Evolutionary conservation across 345 rosid species (phyloP).

Genomic region (Mercurialis annua): DNA sequence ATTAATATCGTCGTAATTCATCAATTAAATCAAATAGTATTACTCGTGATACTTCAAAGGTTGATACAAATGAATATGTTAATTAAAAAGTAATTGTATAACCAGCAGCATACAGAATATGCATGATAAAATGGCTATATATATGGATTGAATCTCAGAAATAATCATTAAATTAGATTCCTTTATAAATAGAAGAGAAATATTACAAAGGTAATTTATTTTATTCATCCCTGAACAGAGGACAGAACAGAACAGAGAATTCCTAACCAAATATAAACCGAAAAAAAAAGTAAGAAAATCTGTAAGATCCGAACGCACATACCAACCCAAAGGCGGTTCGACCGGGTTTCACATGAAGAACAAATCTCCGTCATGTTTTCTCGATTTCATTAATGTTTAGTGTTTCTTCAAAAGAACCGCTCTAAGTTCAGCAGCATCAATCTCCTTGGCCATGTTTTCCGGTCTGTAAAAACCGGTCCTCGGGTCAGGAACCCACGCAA

Average conservation of each 20-base stretch:
- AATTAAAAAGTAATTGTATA: too few species aligned
- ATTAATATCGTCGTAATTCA: too few species aligned
- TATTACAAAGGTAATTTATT: too few species aligned
- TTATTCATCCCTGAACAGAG: neutral
- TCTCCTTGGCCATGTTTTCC: slow-evolving; percentile 53
- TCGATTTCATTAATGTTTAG: neutral
- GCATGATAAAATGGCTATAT: too few species aligned
- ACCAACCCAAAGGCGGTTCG: neutral
- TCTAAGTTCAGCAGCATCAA: slow-evolving; percentile 67
- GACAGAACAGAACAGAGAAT: neutral
- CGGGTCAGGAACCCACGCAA: slow-evolving; percentile 81
- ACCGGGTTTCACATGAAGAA: neutral
- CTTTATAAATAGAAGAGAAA: too few species aligned
- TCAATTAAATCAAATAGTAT: too few species aligned
- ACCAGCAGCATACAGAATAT: too few species aligned
- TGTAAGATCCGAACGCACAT: neutral
- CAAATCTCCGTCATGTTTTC: neutral
- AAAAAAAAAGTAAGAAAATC: neutral
- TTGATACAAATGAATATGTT: too few species aligned
- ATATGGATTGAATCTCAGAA: too few species aligned
- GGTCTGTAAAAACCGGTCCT: slow-evolving; percentile 83
- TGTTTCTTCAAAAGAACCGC: slow-evolving; percentile 59
- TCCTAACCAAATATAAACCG: too few species aligned
- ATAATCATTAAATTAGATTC: too few species aligned
- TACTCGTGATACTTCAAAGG: too few species aligned